Evolutionary conservation across 1,284 basidiomycete genomes (phyloP).

Genomic region (Naganishia albida): DNA sequence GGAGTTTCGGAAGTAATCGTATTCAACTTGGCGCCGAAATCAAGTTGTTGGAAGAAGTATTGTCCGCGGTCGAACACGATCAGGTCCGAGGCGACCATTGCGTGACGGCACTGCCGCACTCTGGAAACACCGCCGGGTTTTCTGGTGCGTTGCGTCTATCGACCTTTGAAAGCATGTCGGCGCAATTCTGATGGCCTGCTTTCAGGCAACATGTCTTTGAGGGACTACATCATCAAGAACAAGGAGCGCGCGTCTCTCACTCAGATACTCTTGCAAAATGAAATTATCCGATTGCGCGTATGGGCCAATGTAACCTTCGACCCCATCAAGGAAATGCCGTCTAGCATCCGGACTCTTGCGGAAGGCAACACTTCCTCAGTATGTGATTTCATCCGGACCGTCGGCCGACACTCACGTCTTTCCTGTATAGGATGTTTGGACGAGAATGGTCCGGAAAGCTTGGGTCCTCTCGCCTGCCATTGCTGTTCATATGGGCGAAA

Average conservation of each 20-base stretch:
- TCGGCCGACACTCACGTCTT: conserved; percentile 31
- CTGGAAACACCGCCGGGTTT: conserved; percentile 38
- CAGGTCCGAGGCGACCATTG: conserved; percentile 64
- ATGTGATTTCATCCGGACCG: conserved; percentile 24
- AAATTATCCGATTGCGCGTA: conserved; percentile 79
- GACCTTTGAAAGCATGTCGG: background rate
- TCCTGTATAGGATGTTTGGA: conserved; percentile 67
- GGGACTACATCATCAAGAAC: conserved; percentile 65
- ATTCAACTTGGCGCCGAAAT: conserved; percentile 87
- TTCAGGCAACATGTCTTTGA: conserved; percentile 44
- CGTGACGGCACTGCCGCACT: conserved; percentile 67
- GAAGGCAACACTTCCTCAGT: conserved; percentile 66
- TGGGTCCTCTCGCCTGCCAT: conserved; percentile 85
- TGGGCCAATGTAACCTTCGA: conserved; percentile 90
- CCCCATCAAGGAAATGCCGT: conserved; percentile 55
- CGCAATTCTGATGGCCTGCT: background rate
- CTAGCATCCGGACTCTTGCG: conserved; percentile 53
- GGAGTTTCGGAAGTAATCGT: conserved; percentile 91
- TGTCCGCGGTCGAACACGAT: conserved; percentile 74
- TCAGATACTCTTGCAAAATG: conserved; percentile 82
- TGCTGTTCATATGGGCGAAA: conserved; percentile 77
- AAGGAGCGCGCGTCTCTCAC: conserved; percentile 71
- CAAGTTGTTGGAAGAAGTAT: conserved; percentile 80
- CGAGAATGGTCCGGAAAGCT: conserved; percentile 65
- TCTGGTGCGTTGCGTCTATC: conserved; percentile 38